Evolutionary conservation across 2,329 filamentous ascomycete species (phyloP).

Genomic region (Epichloe festucae): DNA sequence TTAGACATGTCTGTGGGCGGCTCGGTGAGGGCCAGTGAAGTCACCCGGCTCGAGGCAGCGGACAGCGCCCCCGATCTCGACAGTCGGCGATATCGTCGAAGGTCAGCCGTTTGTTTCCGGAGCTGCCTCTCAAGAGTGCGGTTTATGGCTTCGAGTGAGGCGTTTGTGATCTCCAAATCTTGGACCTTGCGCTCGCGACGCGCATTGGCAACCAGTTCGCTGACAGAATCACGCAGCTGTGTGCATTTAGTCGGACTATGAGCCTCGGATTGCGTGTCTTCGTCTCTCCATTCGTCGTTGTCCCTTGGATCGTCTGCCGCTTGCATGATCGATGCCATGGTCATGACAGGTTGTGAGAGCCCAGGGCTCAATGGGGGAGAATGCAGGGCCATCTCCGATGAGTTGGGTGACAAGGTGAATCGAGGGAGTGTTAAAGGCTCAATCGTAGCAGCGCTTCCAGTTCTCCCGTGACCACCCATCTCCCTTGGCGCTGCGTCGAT

Average conservation of each 20-base stretch:
- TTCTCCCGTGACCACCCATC: slow-evolving; percentile 26
- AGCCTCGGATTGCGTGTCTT: slow-evolving; percentile 18
- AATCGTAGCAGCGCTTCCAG: slow-evolving; percentile 24
- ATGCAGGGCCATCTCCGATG: slow-evolving; percentile 18
- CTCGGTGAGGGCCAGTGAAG: slow-evolving; percentile 30
- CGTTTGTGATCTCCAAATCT: slow-evolving; percentile 93
- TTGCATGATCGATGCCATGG: slow-evolving; percentile 44
- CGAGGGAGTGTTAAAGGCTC: slow-evolving; percentile 25
- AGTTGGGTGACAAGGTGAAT: slow-evolving; percentile 17
- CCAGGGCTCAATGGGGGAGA: slow-evolving; percentile 24
- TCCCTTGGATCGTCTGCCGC: slow-evolving; percentile 37
- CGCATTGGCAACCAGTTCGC: slow-evolving; percentile 75
- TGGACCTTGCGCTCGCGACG: slow-evolving; percentile 87
- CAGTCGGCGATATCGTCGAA: slow-evolving; percentile 75
- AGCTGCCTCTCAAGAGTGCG: slow-evolving; percentile 82
- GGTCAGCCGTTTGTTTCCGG: slow-evolving; percentile 77
- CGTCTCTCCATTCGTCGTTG: slow-evolving; percentile 15
- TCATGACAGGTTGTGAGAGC: slow-evolving; percentile 24
- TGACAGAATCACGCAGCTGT: slow-evolving; percentile 45
- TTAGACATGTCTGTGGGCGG: slow-evolving; percentile 34
- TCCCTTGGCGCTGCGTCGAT: slow-evolving; percentile 25
- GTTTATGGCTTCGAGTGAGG: slow-evolving; percentile 89
- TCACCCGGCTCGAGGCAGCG: slow-evolving; percentile 30
- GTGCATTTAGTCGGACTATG: slow-evolving; percentile 47
- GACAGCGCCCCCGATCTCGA: slow-evolving; percentile 69